Evolutionary conservation across 768 basidiomycete species (phyloP).

Genomic region (Holtermannia corniformis): DNA sequence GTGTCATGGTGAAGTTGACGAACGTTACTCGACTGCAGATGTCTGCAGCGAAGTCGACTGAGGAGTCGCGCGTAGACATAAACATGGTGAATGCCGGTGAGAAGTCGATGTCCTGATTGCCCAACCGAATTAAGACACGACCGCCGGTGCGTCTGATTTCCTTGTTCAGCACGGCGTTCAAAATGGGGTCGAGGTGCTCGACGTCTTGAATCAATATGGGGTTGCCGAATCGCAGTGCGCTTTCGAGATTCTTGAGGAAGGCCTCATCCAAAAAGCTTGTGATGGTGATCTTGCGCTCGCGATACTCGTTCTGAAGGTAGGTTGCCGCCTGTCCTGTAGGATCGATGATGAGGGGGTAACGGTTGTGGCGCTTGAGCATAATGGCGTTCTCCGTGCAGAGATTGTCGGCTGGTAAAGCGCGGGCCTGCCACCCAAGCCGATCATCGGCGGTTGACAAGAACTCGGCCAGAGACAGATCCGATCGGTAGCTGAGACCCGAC

Average conservation of each 20-base stretch:
- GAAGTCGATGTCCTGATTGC: slow-evolving; percentile 97
- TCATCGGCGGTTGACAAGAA: slow-evolving; percentile 96
- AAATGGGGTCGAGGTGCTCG: slow-evolving; percentile 91
- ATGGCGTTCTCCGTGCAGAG: slow-evolving; percentile 98
- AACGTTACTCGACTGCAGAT: slow-evolving; percentile 95
- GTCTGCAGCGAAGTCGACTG: slow-evolving; percentile 94
- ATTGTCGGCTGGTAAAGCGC: slow-evolving; percentile 88
- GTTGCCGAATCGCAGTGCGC: slow-evolving; percentile 96
- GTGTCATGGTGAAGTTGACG: slow-evolving; percentile 97
- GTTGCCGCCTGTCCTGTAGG: slow-evolving; percentile 94
- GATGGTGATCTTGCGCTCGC: slow-evolving; percentile 90
- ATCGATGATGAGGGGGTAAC: slow-evolving; percentile 95
- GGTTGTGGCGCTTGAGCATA: slow-evolving; percentile 95
- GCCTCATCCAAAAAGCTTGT: slow-evolving; percentile 98
- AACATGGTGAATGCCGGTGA: slow-evolving; percentile 99
- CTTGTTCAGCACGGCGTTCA: slow-evolving; percentile 93
- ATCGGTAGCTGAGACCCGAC: slow-evolving; percentile 83
- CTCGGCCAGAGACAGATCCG: slow-evolving; percentile 83
- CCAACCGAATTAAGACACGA: slow-evolving; percentile 89
- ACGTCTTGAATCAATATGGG: slow-evolving; percentile 96
- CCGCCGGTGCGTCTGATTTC: slow-evolving; percentile 94
- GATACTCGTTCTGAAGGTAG: slow-evolving; percentile 89
- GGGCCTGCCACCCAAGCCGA: slow-evolving; percentile 88
- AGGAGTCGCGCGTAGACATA: slow-evolving; percentile 91
- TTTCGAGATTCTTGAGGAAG: slow-evolving; percentile 96